Evolutionary conservation across 2,329 filamentous ascomycete species (phyloP).

Genomic region (Paecilomyces formosus): DNA sequence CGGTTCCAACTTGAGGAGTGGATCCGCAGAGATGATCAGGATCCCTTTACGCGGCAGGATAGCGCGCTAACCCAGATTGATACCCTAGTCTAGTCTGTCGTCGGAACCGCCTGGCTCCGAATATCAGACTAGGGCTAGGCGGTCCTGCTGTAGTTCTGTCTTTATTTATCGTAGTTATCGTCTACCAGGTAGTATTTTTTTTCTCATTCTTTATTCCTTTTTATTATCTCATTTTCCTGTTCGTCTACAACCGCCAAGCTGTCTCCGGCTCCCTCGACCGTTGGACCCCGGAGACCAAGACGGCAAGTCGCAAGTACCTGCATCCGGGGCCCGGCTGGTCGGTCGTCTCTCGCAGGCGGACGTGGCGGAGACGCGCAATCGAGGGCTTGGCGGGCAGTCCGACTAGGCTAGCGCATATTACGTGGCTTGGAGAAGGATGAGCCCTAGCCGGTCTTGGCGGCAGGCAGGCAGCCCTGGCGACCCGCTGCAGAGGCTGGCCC

Average conservation of each 20-base stretch:
- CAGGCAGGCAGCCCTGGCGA: constrained; percentile 1
- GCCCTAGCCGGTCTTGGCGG: constrained; percentile 14
- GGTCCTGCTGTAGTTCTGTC: too few relatives aligned
- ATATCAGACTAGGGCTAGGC: neutral
- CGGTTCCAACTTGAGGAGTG: neutral
- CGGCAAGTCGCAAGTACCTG: neutral
- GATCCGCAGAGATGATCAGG: neutral
- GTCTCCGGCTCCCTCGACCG: neutral
- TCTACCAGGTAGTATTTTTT: too few relatives aligned
- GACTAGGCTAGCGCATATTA: constrained; percentile 22
- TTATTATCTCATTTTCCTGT: too few relatives aligned
- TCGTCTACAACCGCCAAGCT: neutral
- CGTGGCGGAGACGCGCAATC: constrained; percentile 32
- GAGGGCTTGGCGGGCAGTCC: constrained; percentile 26
- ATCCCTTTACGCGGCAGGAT: neutral
- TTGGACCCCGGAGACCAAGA: constrained; percentile 6
- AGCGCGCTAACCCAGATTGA: too few relatives aligned
- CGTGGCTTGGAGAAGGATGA: constrained; percentile 7
- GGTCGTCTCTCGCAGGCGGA: constrained; percentile 5
- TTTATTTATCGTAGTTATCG: too few relatives aligned
- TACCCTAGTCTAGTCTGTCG: neutral
- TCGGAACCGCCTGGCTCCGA: neutral
- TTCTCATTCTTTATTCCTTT: too few relatives aligned
- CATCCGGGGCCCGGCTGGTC: neutral
- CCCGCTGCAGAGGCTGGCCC: neutral